Evolutionary conservation across 2,329 filamentous ascomycete species (phyloP).

Genomic region (Epicoccum sorghinum): DNA sequence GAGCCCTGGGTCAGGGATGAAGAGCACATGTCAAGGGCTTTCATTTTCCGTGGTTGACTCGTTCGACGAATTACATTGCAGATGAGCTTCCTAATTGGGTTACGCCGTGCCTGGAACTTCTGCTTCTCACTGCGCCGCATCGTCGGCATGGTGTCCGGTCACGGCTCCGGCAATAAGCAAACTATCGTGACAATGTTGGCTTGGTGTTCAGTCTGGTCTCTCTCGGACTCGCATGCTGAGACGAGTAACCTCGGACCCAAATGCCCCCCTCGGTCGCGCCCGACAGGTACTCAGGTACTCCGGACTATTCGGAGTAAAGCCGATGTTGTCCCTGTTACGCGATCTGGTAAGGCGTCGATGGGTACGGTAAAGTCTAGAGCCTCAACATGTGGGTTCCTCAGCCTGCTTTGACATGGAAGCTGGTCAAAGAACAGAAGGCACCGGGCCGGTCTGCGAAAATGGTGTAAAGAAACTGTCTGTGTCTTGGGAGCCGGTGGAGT

Average conservation of each 20-base stretch:
- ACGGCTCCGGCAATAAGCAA: slow-evolving; percentile 30
- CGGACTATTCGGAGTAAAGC: slow-evolving; percentile 9
- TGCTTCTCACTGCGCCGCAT: neutral
- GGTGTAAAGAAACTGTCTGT: slow-evolving; percentile 31
- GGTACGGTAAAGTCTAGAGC: slow-evolving; percentile 35
- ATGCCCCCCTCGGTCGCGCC: slow-evolving; percentile 17
- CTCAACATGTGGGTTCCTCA: slow-evolving; percentile 33
- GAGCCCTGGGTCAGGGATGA: slow-evolving; percentile 7
- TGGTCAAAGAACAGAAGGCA: slow-evolving; percentile 19
- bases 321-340: slow-evolving; percentile 12
- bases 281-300: slow-evolving; percentile 11
- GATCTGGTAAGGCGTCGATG: slow-evolving; percentile 27
- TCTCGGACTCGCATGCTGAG: slow-evolving; percentile 6
- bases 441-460: slow-evolving; percentile 25
- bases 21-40: slow-evolving; percentile 8
- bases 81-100: slow-evolving; percentile 26
- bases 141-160: slow-evolving; percentile 3
- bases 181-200: slow-evolving; percentile 29
- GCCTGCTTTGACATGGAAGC: slow-evolving; percentile 24
- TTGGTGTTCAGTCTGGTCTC: slow-evolving; percentile 19
- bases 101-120: neutral
- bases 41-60: slow-evolving; percentile 5
- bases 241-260: slow-evolving; percentile 4
- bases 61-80: slow-evolving; percentile 27
- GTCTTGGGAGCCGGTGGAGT: slow-evolving; percentile 33